phyloP scores from a whole-genome alignment of 2,329 filamentous ascomycete genomes.

The Sporothrix globosa region DNA sequence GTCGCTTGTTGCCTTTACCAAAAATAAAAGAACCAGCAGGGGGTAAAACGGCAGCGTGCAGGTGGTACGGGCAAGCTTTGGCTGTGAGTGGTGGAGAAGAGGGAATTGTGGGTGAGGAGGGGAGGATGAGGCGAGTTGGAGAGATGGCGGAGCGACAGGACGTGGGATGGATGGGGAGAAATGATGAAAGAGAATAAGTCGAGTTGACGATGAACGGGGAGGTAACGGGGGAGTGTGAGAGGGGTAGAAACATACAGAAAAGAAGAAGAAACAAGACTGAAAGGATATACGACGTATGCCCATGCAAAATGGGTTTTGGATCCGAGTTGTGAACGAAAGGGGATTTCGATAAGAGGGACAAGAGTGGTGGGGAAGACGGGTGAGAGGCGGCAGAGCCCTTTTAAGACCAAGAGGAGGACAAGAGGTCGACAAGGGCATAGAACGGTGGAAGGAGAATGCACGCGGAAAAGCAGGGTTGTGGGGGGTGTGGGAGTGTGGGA shows the following conservation, averaged over 20 bases:
- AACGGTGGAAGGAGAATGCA: constrained; percentile 29
- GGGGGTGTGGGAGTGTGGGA: constrained; percentile 5
- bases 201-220: not conserved
- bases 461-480: constrained; percentile 23
- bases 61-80: constrained; percentile 11
- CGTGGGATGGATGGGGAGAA: not conserved
- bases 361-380: constrained; percentile 28
- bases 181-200: not conserved
- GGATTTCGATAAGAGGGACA: constrained; percentile 4
- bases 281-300: not conserved
- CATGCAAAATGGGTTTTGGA: not conserved
- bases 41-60: constrained; percentile 27
- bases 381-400: constrained; percentile 16
- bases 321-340: constrained; percentile 24
- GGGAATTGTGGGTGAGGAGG: constrained; percentile 16
- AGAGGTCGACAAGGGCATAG: not conserved
- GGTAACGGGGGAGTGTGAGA: not conserved
- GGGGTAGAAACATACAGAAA: constrained; percentile 4
- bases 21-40: constrained; percentile 27
- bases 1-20: constrained; percentile 15
- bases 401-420: constrained; percentile 8
- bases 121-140: constrained; percentile 3
- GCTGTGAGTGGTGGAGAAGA: constrained; percentile 24
- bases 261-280: not conserved
- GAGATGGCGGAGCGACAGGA: constrained; percentile 1